Evolutionary conservation across 2,329 filamentous ascomycete species (phyloP), one percentile per base, ranked within the genome.

Genomic region (Leptographium procerum): DNA sequence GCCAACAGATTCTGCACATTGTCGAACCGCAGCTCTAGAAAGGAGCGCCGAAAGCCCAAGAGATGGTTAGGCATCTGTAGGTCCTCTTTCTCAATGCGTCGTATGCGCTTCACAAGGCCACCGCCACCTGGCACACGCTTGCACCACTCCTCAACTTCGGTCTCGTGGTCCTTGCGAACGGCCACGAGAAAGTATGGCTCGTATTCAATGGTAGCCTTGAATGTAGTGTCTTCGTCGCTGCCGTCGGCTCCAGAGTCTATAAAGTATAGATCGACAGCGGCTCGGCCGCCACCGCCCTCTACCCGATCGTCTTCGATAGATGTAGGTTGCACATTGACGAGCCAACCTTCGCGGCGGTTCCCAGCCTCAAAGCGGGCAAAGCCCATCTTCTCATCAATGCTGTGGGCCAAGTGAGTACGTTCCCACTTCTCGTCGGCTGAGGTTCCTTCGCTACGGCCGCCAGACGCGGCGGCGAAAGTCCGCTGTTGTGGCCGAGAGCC

Each of bases 191-290:
- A 96, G 75, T 99, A 99, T 0, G 94, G 94, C 66, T 97, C 91
- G 70, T 96, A 97, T 74, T 96, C 90, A 63, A 99, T 75, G 0
- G 91, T 96, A 13, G 94, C 91, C 71, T 99, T 99, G 80, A 99
- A 99, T 6, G 88, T 92, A 54, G 86, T 83, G 16, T 89, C 82
- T 66, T 95, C 88, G 60, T 92, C 89, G 66, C 90, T 97, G 73
- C 90, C 96, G 74, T 97, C 92, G 58, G 97, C 84, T 13, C 88
- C 92, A 1, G 92, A 88, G 66, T 91, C 89, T 60, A 99, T 87
- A 73, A 99, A 99, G 76, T 96, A 99, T 73, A 91, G 96, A 74
- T 99, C 94, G 59, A 99, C 84, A 10, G 89, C 94, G 1, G 94
- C 88, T 63, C 90, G 85, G 43, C 94, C 94, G 59, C 89, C 88